phyloP scores from a whole-genome alignment of 108 stramenopile genomes.

The Epithemia pelagica region DNA sequence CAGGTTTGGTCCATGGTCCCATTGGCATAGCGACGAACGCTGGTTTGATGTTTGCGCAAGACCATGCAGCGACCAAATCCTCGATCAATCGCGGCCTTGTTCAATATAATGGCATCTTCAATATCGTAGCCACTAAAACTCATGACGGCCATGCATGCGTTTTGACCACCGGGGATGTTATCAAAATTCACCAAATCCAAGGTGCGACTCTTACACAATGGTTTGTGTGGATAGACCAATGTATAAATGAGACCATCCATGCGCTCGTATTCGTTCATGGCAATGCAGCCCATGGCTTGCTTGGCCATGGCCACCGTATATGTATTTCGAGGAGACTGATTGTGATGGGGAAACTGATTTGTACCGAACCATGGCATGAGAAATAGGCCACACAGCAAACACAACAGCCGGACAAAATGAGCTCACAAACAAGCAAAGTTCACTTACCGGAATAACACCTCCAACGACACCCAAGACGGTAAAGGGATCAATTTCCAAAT shows the following conservation, averaged over 20 bases:
- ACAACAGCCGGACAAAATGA: background rate
- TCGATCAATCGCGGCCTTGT: conserved; percentile 95
- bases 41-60: conserved; percentile 74
- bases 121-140: conserved; percentile 99
- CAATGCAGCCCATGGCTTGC: conserved; percentile 97
- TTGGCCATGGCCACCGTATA: conserved; percentile 99
- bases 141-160: conserved; percentile 98
- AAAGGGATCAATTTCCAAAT: conserved; percentile 98
- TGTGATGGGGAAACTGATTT: conserved; percentile 92
- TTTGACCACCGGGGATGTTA: conserved; percentile 95
- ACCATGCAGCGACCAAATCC: conserved; percentile 97
- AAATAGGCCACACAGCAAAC: no score
- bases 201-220: conserved; percentile 93
- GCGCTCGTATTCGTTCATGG: conserved; percentile 93
- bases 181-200: conserved; percentile 96
- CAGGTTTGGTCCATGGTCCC: conserved; percentile 85
- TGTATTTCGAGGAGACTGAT: conserved; percentile 95
- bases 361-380: conserved; percentile 10
- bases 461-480: conserved; percentile 97
- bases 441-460: conserved; percentile 84
- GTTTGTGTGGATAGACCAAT: conserved; percentile 97
- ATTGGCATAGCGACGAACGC: conserved; percentile 89
- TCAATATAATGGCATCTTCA: conserved; percentile 98
- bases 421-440: background rate
- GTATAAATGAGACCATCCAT: conserved; percentile 96